Percentiles rank a stretch among this genome's conserved stretches.
Conservation (phyloP, 1,284 basidiomycete species). For the Xanthoconium separans region DNA sequence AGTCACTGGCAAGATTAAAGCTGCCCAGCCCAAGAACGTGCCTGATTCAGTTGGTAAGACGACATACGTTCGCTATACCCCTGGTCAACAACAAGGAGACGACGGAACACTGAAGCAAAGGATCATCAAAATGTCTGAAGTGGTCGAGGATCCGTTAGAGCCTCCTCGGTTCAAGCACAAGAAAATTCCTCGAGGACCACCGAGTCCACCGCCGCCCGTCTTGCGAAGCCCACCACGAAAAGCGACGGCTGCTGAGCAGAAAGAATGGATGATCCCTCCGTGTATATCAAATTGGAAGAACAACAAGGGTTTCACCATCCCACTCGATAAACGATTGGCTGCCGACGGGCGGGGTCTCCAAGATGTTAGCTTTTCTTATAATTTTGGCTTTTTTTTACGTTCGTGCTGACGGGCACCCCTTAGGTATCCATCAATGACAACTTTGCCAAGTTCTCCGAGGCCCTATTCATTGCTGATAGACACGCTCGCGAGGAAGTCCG, state of each 20-base stretch:
- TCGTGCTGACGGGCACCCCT: slow-evolving; percentile 4
- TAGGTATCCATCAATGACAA: slow-evolving; percentile 98
- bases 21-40: slow-evolving; percentile 90
- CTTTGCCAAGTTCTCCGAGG: slow-evolving; percentile 98
- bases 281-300: slow-evolving; percentile 99
- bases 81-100: slow-evolving; percentile 76
- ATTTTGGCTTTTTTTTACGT: not conserved
- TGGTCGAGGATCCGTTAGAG: slow-evolving; percentile 96
- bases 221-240: slow-evolving; percentile 94
- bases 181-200: slow-evolving; percentile 95
- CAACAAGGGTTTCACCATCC: slow-evolving; percentile 99
- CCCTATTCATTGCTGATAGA: slow-evolving; percentile 94
- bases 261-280: slow-evolving; percentile 99
- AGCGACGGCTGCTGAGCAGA: slow-evolving; percentile 95
- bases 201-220: slow-evolving; percentile 96
- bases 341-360: slow-evolving; percentile 97
- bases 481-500: slow-evolving; percentile 98
- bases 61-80: slow-evolving; percentile 94
- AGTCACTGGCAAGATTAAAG: slow-evolving; percentile 94
- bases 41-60: slow-evolving; percentile 78
- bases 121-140: slow-evolving; percentile 98
- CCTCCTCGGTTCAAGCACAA: slow-evolving; percentile 98
- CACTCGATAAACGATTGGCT: slow-evolving; percentile 96
- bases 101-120: slow-evolving; percentile 80
- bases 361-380: slow-evolving; percentile 66